These are phyloP conservation scores for Boletus reticulatus DNA, from an alignment of 768 basidiomycete genomes.

Conservation along the genomic window DNA sequence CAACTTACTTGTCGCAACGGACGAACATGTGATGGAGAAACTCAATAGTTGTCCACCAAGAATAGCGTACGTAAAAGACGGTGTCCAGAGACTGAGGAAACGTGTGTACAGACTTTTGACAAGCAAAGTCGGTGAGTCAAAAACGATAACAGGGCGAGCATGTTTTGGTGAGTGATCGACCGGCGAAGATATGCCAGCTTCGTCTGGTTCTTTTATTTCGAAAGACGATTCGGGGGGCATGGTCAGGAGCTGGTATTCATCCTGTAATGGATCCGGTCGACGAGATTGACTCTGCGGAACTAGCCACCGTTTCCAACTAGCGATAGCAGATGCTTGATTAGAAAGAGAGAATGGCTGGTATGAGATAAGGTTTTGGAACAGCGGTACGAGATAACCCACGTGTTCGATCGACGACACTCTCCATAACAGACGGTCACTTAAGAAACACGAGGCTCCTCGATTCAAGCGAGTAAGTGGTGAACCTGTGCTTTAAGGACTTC, in stretches of 20 bases:
- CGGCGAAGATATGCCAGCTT: neutral
- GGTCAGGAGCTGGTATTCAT: conserved; percentile 24
- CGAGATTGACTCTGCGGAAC: neutral
- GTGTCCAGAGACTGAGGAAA: conserved; percentile 29
- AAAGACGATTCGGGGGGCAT: conserved; percentile 3
- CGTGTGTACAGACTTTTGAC: conserved; percentile 16
- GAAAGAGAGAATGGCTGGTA: neutral
- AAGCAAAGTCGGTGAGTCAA: conserved; percentile 21
- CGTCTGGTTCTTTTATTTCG: conserved; percentile 7
- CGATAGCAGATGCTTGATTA: conserved; percentile 7
- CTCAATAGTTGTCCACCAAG: conserved; percentile 29
- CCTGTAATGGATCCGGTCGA: conserved; percentile 14
- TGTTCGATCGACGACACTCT: neutral
- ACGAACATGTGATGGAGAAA: conserved; percentile 21
- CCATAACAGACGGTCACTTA: conserved; percentile 5
- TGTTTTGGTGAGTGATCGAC: conserved; percentile 1
- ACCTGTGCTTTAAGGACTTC: neutral
- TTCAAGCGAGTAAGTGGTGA: neutral
- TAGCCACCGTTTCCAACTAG: conserved; percentile 20
- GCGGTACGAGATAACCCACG: conserved; percentile 5
- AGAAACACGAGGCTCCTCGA: neutral
- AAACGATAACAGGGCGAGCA: conserved; percentile 12
- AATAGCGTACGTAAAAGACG: conserved; percentile 24
- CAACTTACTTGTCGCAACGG: conserved; percentile 75
- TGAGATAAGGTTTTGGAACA: neutral